Evolutionary conservation across 164 flowering plant species (phyloP).

Genomic region (Vitis riparia): DNA sequence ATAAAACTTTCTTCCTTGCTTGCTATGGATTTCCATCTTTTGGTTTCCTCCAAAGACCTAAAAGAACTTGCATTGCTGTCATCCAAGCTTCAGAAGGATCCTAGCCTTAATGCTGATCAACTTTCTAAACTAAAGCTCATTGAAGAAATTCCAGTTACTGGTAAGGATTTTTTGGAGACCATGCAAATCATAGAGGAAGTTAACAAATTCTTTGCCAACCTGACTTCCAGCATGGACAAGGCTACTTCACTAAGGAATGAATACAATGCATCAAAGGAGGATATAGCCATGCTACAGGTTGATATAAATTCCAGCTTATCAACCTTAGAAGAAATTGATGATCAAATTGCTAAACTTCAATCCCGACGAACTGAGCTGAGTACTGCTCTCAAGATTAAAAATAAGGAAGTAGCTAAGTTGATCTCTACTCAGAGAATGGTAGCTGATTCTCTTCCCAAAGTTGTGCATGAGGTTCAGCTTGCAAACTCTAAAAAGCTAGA

Average conservation of each 20-base stretch:
- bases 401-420: conserved; percentile 2
- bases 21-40: conserved; percentile 15
- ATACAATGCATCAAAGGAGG: conserved; percentile 20
- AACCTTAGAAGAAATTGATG: conserved; percentile 19
- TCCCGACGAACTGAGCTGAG: conserved; percentile 14
- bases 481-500: conserved; percentile 23
- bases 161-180: conserved; percentile 18
- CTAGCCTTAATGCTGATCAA: conserved; percentile 14
- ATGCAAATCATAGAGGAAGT: conserved; percentile 9
- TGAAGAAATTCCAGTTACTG: conserved; percentile 21
- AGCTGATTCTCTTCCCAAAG: conserved; percentile 10
- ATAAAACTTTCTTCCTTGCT: conserved; percentile 20
- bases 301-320: conserved; percentile 11
- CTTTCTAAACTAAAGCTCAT: conserved; percentile 20
- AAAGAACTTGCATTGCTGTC: conserved; percentile 5
- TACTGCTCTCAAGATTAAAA: neutral
- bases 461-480: conserved; percentile 25
- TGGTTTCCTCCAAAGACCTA: conserved; percentile 11
- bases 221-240: conserved; percentile 14
- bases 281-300: conserved; percentile 1
- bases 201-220: conserved; percentile 12
- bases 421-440: conserved; percentile 4
- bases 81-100: conserved; percentile 14
- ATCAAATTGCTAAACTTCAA: conserved; percentile 21
- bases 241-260: conserved; percentile 9